phyloP scores from a whole-genome alignment of 371 early-diverging fungal species.

The Saksenaea oblongispora region DNA sequence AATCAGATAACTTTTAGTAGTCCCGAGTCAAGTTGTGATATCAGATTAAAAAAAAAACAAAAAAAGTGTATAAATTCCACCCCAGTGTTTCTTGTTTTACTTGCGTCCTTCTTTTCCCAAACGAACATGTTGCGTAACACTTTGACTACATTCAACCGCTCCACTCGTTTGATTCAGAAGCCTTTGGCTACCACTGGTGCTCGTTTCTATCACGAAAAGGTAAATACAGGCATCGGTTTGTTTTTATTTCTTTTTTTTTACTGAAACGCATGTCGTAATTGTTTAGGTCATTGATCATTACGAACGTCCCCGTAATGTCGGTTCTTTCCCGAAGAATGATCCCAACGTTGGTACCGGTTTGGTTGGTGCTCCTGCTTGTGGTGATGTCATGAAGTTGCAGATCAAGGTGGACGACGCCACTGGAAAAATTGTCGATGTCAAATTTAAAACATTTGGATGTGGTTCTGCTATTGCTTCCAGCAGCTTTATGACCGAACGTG shows the following conservation, averaged over 20 bases:
- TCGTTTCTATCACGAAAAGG: constrained; percentile 27
- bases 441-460: constrained; percentile 99
- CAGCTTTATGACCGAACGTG: constrained; percentile 91
- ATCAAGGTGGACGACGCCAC: constrained; percentile 91
- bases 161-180: constrained; percentile 17
- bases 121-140: constrained; percentile 19
- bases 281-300: constrained; percentile 88
- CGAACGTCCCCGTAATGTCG: constrained; percentile 95
- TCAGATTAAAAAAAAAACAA: neutral
- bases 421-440: constrained; percentile 93
- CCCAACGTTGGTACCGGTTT: constrained; percentile 95
- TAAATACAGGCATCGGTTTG: too few species aligned
- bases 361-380: constrained; percentile 99
- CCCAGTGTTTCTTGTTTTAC: constrained; percentile 8
- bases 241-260: too few species aligned
- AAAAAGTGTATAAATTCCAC: constrained; percentile 2
- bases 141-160: constrained; percentile 11
- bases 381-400: constrained; percentile 99
- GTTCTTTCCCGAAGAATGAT: constrained; percentile 85
- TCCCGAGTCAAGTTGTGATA: neutral
- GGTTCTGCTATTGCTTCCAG: constrained; percentile 98
- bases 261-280: too few species aligned
- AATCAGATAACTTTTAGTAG: constrained; percentile 2
- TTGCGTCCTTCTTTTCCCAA: constrained; percentile 5
- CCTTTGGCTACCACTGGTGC: constrained; percentile 13